Evolutionary conservation across 257 asterid genomes (phyloP), one percentile per base, ranked within the genome.

Genomic region (Henckelia pumila): DNA sequence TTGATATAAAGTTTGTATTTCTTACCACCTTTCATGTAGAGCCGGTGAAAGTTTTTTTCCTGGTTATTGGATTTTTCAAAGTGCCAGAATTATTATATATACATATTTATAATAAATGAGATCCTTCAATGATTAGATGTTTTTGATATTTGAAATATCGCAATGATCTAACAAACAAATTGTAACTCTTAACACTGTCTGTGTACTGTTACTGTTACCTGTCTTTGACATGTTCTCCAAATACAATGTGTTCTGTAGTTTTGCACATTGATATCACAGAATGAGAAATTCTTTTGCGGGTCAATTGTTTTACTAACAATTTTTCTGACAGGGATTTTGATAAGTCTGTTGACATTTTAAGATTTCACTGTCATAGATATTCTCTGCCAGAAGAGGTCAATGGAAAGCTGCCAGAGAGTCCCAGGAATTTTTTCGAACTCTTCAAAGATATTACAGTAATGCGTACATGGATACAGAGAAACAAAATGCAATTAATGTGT

Each of bases 341-440:
- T 75, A 60, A 29, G 30, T 26, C 58, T 59, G 29, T 26, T 56
- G 26, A 29, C 23, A 16, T 56, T 62, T 5, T 4, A 30, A 50
- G 24, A 35, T 7, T 59, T 52, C 25, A 21, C 64, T 61, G 20
- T 25, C 35, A 24, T 50, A 88, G 93, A 84, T 88, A 65, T 88
- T 88, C 80, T 85, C 93, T 8, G 76, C 80, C 77, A 85, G 93
- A 66, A 84, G 90, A 75, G 91, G 93, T 66, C 93, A 86, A 70
- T 88, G 93, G 91, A 86, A 78, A 77, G 93, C 95, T 75, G 90
- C 92, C 23, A 83, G 78, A 32, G 88, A 86, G 73, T 86, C 95
- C 56, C 93, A 85, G 78, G 95, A 88, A 73, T 79, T 88, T 72
- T 84, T 88, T 32, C 83, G 95, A 71, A 88, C 95, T 63, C 84